Conservation (phyloP, 176 grass and related monocot genomes). For the Aegilops tauschii region DNA sequence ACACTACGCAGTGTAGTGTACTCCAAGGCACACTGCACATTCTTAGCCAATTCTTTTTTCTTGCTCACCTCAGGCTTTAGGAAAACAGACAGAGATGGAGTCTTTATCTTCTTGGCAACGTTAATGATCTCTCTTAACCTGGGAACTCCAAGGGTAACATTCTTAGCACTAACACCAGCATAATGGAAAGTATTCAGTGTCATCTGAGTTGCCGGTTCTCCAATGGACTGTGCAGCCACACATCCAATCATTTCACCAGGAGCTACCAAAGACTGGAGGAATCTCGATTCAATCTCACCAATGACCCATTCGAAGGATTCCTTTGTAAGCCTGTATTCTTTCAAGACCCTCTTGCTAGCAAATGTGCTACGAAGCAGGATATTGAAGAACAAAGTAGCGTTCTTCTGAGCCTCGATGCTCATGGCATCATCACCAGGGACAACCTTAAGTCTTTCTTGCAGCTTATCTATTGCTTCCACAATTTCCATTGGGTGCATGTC, state of each 20-base stretch:
- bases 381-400: slow-evolving; percentile 96
- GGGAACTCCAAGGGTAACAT: slow-evolving; percentile 98
- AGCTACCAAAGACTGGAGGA: slow-evolving; percentile 89
- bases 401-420: slow-evolving; percentile 98
- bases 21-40: slow-evolving; percentile 98
- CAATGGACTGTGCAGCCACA: slow-evolving; percentile 97
- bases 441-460: slow-evolving; percentile 93
- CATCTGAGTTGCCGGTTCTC: slow-evolving; percentile 97
- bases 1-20: slow-evolving; percentile 95
- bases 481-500: slow-evolving; percentile 99
- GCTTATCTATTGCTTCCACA: slow-evolving; percentile 96
- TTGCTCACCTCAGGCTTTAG: slow-evolving; percentile 77
- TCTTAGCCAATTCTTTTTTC: slow-evolving; percentile 91
- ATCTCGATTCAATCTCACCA: slow-evolving; percentile 92
- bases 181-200: slow-evolving; percentile 96
- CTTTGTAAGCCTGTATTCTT: slow-evolving; percentile 86
- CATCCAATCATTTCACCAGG: slow-evolving; percentile 99
- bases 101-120: slow-evolving; percentile 99
- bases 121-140: slow-evolving; percentile 98
- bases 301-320: slow-evolving; percentile 99
- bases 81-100: slow-evolving; percentile 88
- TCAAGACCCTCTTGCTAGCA: slow-evolving; percentile 93
- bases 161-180: slow-evolving; percentile 99
- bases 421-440: slow-evolving; percentile 95
- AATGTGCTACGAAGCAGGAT: slow-evolving; percentile 93